A percentile compares a stretch with the other conserved stretches of the same genome.
Conservation (phyloP, 768 basidiomycete species). For the Gymnopilus junonius region DNA sequence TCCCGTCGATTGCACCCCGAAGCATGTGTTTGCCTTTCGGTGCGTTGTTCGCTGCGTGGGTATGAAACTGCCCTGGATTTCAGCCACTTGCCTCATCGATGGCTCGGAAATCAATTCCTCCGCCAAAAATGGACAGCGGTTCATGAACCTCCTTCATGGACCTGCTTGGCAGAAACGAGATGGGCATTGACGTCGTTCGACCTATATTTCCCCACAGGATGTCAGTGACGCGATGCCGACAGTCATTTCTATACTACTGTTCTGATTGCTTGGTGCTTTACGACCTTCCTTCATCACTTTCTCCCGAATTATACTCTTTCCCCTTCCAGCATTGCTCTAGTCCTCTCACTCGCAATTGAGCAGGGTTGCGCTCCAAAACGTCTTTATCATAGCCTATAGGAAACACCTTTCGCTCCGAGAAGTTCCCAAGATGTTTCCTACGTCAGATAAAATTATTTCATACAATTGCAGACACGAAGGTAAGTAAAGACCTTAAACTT, state of each 20-base stretch:
- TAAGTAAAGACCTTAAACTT: too few species aligned
- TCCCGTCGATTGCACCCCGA: background rate
- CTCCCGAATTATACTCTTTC: background rate
- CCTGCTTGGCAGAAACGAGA: conserved; percentile 4
- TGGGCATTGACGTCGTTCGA: conserved; percentile 5
- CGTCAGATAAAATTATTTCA: background rate
- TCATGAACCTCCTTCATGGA: background rate
- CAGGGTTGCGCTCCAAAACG: background rate
- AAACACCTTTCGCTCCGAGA: background rate
- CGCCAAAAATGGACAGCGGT: background rate
- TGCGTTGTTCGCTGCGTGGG: background rate
- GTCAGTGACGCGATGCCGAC: conserved; percentile 7
- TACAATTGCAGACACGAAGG: background rate
- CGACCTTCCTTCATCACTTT: conserved; percentile 2
- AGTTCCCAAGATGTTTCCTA: background rate
- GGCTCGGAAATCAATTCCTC: background rate
- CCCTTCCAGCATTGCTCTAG: conserved; percentile 1
- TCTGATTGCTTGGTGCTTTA: conserved; percentile 12
- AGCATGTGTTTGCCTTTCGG: background rate
- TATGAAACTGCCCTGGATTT: background rate
- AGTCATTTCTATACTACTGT: background rate
- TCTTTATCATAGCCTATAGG: background rate
- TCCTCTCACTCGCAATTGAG: background rate
- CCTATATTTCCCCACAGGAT: conserved; percentile 10
- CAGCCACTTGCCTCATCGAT: background rate